phyloP scores from a whole-genome alignment of 768 basidiomycete genomes.

The Erythrobasidium yunnanense region DNA sequence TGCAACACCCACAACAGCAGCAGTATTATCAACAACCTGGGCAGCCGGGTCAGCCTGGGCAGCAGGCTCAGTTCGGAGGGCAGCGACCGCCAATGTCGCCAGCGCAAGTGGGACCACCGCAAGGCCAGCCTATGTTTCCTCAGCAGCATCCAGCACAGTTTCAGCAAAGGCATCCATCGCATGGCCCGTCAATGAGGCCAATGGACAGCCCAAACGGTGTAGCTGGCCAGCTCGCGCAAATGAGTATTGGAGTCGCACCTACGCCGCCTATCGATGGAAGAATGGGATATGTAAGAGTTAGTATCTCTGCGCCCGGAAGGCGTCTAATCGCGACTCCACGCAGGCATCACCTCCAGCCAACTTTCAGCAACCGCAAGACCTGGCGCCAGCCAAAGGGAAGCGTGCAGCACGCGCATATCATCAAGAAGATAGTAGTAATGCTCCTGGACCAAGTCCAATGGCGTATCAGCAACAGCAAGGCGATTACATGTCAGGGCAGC shows the following conservation, averaged over 20 bases:
- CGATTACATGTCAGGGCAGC: slow-evolving; percentile 28
- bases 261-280: background rate
- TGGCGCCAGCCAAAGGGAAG: slow-evolving; percentile 26
- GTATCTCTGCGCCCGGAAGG: no score
- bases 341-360: background rate
- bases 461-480: slow-evolving; percentile 33
- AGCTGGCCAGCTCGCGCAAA: background rate
- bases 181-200: background rate
- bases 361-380: background rate
- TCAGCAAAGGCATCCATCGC: background rate
- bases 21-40: background rate
- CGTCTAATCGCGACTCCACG: no score
- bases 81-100: background rate
- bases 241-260: slow-evolving; percentile 2
- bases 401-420: slow-evolving; percentile 36
- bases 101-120: background rate
- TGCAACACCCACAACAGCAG: background rate
- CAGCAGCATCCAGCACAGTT: background rate
- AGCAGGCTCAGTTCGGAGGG: background rate
- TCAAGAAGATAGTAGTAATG: slow-evolving; percentile 20
- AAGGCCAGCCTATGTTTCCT: background rate
- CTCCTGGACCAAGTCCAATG: slow-evolving; percentile 24
- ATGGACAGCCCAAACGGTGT: background rate
- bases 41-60: background rate
- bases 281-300: background rate